Evolutionary conservation across 108 stramenopile species (phyloP).

Genomic region (Discostella pseudostelligera): DNA sequence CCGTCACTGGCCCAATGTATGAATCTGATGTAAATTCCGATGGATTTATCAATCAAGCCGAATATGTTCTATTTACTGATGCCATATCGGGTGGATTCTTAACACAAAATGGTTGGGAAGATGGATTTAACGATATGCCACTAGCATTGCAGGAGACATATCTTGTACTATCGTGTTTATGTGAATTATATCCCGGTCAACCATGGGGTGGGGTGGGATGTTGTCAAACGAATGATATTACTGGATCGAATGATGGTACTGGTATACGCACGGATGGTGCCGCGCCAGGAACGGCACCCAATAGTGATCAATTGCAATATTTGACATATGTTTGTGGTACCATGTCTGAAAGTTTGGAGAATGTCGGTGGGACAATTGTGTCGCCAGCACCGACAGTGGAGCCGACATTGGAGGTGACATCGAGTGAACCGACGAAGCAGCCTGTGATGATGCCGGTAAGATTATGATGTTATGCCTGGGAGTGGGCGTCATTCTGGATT

Average conservation of each 20-base stretch:
- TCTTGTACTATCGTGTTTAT: slow-evolving; percentile 30
- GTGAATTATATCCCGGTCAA: slow-evolving; percentile 24
- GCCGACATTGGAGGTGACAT: not conserved
- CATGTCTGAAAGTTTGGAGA: slow-evolving; percentile 22
- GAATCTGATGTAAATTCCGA: slow-evolving; percentile 31
- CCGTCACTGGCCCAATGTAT: slow-evolving; percentile 18
- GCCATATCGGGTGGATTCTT: slow-evolving; percentile 33
- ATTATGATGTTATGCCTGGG: not conserved
- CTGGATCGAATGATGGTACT: slow-evolving; percentile 7
- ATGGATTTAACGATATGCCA: slow-evolving; percentile 26
- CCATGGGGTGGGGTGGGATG: slow-evolving; percentile 21
- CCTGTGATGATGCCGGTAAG: not conserved
- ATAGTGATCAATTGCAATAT: slow-evolving; percentile 3
- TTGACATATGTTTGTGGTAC: slow-evolving; percentile 39
- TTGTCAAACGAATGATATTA: too few relatives aligned
- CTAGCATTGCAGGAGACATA: slow-evolving; percentile 24
- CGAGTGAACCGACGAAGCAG: slow-evolving; percentile 9
- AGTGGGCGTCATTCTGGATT: not conserved
- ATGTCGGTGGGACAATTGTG: slow-evolving; percentile 11
- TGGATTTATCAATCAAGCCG: slow-evolving; percentile 28
- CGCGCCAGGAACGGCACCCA: slow-evolving; percentile 10
- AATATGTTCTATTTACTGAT: slow-evolving; percentile 31
- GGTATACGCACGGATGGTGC: slow-evolving; percentile 34
- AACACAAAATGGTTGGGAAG: slow-evolving; percentile 2
- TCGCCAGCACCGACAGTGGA: slow-evolving; percentile 5